Conservation (phyloP, 306 rosid genomes). For the Acmispon strigosus region DNA sequence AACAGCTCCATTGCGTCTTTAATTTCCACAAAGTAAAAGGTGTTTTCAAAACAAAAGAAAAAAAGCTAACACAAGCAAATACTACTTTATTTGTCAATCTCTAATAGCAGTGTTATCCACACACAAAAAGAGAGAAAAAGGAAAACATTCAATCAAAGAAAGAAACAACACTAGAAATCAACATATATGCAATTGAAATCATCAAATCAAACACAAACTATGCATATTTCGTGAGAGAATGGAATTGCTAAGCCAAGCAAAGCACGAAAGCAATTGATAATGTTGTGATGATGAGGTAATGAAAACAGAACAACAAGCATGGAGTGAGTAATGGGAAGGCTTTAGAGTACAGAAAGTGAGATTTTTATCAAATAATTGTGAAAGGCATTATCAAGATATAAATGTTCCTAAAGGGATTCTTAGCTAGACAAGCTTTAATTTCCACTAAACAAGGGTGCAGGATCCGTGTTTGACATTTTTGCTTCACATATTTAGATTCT, state of each 20-base stretch:
- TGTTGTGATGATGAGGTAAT: too few relatives aligned
- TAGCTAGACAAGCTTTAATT: conserved; percentile 22
- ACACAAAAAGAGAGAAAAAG: not conserved
- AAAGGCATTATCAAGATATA: conserved; percentile 18
- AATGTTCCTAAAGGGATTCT: conserved; percentile 18
- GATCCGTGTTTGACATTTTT: conserved; percentile 9
- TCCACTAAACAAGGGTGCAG: conserved; percentile 20
- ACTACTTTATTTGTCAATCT: conserved; percentile 19
- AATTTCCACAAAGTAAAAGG: conserved; percentile 12
- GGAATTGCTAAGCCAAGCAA: not conserved
- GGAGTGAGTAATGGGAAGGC: conserved; percentile 23
- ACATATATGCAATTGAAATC: not conserved
- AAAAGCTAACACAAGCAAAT: conserved; percentile 8
- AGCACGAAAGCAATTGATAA: not conserved
- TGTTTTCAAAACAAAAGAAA: not conserved
- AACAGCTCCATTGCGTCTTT: conserved; percentile 11
- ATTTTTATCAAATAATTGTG: conserved; percentile 26
- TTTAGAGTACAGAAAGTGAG: conserved; percentile 28
- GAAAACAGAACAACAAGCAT: conserved; percentile 13
- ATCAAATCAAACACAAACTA: not conserved
- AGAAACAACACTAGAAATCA: not conserved
- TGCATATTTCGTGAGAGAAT: not conserved
- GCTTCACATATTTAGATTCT: not conserved
- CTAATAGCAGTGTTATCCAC: not conserved
- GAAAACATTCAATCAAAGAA: too few relatives aligned